Conservation (phyloP, 73 alveolate species). For the Paramecium sexaurelia region DNA sequence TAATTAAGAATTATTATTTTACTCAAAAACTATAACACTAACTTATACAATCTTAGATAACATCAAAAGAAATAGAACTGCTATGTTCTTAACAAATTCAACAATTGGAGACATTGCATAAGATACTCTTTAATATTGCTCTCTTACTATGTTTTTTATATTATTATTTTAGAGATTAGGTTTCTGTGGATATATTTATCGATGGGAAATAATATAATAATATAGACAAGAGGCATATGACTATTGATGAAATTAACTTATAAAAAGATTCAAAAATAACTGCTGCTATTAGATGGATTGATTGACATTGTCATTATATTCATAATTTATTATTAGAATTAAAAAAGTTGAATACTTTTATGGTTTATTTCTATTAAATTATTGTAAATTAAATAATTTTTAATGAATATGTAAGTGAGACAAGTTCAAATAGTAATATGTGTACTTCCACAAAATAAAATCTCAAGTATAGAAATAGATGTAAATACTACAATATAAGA, state of each 20-base stretch:
- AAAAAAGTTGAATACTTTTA: too few species aligned
- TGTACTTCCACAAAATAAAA: neutral
- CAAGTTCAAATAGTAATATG: too few species aligned
- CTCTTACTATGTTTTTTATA: neutral
- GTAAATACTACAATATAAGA: neutral
- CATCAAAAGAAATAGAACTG: neutral
- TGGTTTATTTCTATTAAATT: too few species aligned
- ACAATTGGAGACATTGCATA: neutral
- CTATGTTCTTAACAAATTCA: neutral
- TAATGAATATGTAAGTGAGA: too few species aligned
- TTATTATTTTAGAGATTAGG: neutral
- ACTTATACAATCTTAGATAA: neutral
- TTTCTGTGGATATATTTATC: neutral
- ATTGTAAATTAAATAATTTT: too few species aligned
- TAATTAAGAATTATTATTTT: neutral
- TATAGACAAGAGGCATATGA: neutral
- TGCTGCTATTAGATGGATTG: neutral
- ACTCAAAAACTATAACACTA: neutral
- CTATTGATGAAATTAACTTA: neutral
- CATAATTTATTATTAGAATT: too few species aligned
- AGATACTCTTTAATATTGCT: neutral
- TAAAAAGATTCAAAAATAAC: neutral
- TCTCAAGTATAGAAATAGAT: neutral
- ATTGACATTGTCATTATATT: neutral
- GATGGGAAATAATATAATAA: neutral